Evolutionary conservation across 208 protist genomes (phyloP).

Genomic region (Leishmania turanica): DNA sequence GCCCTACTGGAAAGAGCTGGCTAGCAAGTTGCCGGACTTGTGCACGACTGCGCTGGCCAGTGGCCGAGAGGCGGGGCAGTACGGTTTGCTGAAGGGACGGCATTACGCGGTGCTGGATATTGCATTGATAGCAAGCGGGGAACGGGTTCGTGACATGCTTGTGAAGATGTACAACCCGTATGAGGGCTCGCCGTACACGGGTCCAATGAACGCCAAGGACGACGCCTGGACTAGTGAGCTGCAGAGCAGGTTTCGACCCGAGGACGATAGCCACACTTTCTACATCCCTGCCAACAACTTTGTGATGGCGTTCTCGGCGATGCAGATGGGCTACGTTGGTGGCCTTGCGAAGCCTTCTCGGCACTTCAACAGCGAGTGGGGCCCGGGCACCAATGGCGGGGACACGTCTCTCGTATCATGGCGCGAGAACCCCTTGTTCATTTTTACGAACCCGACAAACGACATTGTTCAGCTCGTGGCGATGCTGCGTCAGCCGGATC

Average conservation of each 20-base stretch:
- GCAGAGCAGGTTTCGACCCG: slow-evolving; percentile 22
- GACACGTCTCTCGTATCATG: slow-evolving; percentile 56
- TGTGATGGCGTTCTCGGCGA: slow-evolving; percentile 25
- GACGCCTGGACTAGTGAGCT: slow-evolving; percentile 41
- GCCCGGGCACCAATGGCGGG: slow-evolving; percentile 44
- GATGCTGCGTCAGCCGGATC: slow-evolving; percentile 63
- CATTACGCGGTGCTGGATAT: slow-evolving; percentile 56
- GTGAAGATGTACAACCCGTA: slow-evolving; percentile 62
- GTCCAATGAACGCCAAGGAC: slow-evolving; percentile 55
- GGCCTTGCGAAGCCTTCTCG: slow-evolving; percentile 34
- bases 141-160: slow-evolving; percentile 29
- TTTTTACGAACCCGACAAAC: slow-evolving; percentile 29
- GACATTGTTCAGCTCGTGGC: slow-evolving; percentile 43
- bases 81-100: slow-evolving; percentile 48
- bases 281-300: slow-evolving; percentile 44
- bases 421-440: slow-evolving; percentile 67
- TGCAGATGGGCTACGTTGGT: slow-evolving; percentile 52
- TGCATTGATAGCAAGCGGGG: slow-evolving; percentile 22
- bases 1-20: slow-evolving; percentile 49
- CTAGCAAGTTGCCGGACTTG: slow-evolving; percentile 17
- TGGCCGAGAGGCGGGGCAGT: slow-evolving; percentile 24
- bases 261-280: slow-evolving; percentile 35
- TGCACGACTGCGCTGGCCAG: slow-evolving; percentile 40
- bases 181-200: slow-evolving; percentile 43
- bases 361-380: slow-evolving; percentile 74